phyloP scores from a whole-genome alignment of 164 flowering plant genomes.

The Tetrastigma voinierianum region DNA sequence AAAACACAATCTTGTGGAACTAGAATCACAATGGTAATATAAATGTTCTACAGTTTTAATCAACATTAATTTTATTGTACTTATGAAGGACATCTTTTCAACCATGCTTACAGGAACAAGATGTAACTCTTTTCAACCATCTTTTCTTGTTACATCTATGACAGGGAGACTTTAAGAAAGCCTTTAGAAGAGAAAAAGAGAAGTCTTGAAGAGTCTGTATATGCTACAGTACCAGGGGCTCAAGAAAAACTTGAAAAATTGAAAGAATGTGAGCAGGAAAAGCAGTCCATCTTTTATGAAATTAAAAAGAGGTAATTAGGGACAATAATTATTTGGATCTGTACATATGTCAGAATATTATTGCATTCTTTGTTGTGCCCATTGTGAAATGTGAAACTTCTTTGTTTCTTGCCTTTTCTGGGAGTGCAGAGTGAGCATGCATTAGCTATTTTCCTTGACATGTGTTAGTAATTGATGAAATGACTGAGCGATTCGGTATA shows the following conservation, averaged over 20 bases:
- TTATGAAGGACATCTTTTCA: background rate
- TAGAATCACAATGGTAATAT: slow-evolving; percentile 46
- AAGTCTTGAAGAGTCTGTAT: slow-evolving; percentile 37
- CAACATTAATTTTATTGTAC: background rate
- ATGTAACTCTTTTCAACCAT: background rate
- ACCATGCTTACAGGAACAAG: background rate
- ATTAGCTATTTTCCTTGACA: no score
- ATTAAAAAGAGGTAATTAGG: slow-evolving; percentile 48
- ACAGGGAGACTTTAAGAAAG: slow-evolving; percentile 38
- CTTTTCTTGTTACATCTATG: background rate
- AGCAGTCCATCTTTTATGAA: slow-evolving; percentile 40
- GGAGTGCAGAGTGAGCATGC: no score
- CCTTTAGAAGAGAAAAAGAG: slow-evolving; percentile 50
- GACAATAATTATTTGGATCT: background rate
- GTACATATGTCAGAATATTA: background rate
- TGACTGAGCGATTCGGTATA: no score
- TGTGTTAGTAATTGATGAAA: no score
- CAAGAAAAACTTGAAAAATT: slow-evolving; percentile 42
- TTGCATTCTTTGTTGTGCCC: background rate
- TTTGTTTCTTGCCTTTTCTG: background rate
- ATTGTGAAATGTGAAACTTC: background rate
- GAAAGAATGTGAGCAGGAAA: slow-evolving; percentile 47
- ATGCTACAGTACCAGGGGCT: slow-evolving; percentile 30
- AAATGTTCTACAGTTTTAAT: background rate
- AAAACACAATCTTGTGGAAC: slow-evolving; percentile 33